These are phyloP conservation scores for Lotus japonicus DNA, from an alignment of 306 rosid genomes.

Conservation along the genomic window DNA sequence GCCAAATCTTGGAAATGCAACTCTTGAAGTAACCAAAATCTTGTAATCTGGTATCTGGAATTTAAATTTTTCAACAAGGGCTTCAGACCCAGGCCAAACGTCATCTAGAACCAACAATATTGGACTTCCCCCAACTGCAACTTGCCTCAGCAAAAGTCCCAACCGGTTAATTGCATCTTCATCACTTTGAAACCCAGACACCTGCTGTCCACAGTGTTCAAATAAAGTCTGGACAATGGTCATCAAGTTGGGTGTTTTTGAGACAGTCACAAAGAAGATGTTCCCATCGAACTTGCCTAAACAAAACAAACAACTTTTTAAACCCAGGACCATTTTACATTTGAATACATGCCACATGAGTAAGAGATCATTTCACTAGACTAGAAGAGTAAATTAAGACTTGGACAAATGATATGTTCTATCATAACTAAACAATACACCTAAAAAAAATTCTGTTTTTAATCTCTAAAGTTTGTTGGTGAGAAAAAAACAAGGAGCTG, in stretches of 20 bases:
- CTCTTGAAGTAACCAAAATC: conserved; percentile 59
- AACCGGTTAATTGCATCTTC: conserved; percentile 29
- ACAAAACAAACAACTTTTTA: not conserved
- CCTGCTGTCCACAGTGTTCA: conserved; percentile 11
- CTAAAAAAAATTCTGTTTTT: not conserved
- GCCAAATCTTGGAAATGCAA: conserved; percentile 32
- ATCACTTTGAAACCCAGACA: conserved; percentile 28
- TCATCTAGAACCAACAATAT: conserved; percentile 56
- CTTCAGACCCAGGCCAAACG: conserved; percentile 50
- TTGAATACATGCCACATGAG: conserved; percentile 8
- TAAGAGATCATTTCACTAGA: not conserved
- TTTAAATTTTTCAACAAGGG: conserved; percentile 32
- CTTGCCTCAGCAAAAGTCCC: conserved; percentile 17
- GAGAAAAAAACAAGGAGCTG: no score
- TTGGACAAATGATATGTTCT: not conserved
- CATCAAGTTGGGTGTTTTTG: conserved; percentile 34
- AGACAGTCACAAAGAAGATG: conserved; percentile 36
- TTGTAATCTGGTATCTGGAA: conserved; percentile 32
- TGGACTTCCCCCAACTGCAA: conserved; percentile 4
- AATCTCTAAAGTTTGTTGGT: no score
- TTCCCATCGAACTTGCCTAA: conserved; percentile 36
- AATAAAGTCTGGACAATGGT: conserved; percentile 30
- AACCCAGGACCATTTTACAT: not conserved
- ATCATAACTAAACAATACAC: not conserved
- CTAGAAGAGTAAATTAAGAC: no score